Conservation (phyloP, 2,329 filamentous ascomycete species). For the Pseudogymnoascus sp. region DNA sequence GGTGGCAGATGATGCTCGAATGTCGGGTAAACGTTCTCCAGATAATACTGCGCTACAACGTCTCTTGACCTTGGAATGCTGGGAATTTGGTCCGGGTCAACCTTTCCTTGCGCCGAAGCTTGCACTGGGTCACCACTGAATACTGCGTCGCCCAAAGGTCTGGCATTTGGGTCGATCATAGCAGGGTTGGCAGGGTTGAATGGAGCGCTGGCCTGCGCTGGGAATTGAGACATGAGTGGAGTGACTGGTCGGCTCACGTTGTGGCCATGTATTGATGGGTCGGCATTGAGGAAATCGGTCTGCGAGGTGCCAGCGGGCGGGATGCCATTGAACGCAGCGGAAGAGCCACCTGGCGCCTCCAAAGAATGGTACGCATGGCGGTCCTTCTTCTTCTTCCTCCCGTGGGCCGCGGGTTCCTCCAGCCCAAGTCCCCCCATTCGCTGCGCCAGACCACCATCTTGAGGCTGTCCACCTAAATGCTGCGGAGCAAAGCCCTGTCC, state of each 20-base stretch:
- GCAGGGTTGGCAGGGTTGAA: constrained; percentile 42
- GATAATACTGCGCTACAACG: constrained; percentile 72
- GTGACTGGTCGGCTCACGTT: constrained; percentile 41
- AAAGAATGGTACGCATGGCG: constrained; percentile 87
- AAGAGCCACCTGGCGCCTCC: constrained; percentile 61
- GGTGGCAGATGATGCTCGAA: constrained; percentile 92
- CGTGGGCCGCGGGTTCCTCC: constrained; percentile 41
- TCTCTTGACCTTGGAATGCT: constrained; percentile 85
- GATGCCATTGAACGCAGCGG: constrained; percentile 64
- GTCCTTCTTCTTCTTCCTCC: constrained; percentile 82
- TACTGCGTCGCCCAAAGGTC: constrained; percentile 24
- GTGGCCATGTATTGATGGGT: constrained; percentile 38
- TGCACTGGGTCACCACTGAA: constrained; percentile 43
- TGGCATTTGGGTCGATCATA: constrained; percentile 23
- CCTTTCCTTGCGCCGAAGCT: constrained; percentile 62
- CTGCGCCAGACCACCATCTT: constrained; percentile 50
- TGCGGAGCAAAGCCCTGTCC: constrained; percentile 29
- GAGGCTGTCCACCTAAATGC: constrained; percentile 29
- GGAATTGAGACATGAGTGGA: constrained; percentile 52
- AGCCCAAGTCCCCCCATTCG: constrained; percentile 77
- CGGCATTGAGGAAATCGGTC: constrained; percentile 54
- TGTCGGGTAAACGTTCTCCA: constrained; percentile 84
- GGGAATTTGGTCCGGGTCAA: constrained; percentile 88
- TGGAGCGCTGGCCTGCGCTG: constrained; percentile 47
- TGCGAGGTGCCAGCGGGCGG: constrained; percentile 50